Conservation (phyloP, 257 asterid species). For the Coffea eugenioides region DNA sequence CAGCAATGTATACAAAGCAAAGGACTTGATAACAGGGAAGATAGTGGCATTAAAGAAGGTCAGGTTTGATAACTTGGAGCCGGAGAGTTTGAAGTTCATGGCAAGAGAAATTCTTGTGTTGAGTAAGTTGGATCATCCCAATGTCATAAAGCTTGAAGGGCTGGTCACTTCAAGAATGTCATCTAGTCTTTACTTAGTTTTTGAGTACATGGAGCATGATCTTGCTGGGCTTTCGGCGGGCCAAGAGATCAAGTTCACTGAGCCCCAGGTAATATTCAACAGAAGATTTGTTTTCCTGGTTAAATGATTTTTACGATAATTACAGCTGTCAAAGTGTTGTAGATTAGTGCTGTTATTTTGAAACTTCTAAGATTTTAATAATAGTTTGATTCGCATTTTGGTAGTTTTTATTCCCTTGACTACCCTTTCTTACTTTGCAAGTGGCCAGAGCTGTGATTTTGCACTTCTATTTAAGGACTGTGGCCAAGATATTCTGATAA, state of each 20-base stretch:
- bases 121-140: constrained; percentile 74
- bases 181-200: constrained; percentile 78
- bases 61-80: constrained; percentile 70
- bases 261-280: constrained; percentile 58
- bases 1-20: constrained; percentile 88
- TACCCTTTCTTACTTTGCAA: neutral
- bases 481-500: neutral
- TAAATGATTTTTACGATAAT: neutral
- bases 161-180: constrained; percentile 87
- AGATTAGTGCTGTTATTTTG: neutral
- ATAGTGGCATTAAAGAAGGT: constrained; percentile 93
- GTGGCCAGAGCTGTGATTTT: neutral
- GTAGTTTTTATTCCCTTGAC: neutral
- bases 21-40: constrained; percentile 82
- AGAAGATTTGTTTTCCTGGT: neutral
- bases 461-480: neutral
- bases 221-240: constrained; percentile 84
- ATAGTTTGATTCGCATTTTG: neutral
- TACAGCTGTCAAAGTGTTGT: neutral
- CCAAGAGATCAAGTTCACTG: constrained; percentile 62
- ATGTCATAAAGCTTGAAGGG: constrained; percentile 89
- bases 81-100: constrained; percentile 79
- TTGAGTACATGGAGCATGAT: constrained; percentile 97
- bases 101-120: constrained; percentile 81
- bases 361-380: neutral